Base-by-base conservation (phyloP, 2,329 filamentous ascomycete species). In the Emmonsiellopsis sp. region DNA sequence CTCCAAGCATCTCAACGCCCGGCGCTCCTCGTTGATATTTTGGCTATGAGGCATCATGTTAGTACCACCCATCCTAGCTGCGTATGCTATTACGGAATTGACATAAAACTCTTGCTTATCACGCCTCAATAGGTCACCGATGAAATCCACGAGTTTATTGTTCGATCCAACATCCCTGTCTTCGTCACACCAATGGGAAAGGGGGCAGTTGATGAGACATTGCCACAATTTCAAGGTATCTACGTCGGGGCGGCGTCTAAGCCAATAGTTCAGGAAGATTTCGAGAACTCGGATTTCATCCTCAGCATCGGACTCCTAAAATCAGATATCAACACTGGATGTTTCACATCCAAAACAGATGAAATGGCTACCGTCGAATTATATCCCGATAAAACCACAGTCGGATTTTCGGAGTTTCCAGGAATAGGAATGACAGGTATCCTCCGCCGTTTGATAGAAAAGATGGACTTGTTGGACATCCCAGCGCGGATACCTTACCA, bases 121-220 rank as follows among this genome's bases (percentile, higher is more conserved):
- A 20, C 7, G 1, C 2, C 9, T 15, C 20, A 13, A 65, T 78
- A 84, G 42, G 85, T 86, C 13, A 69, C 91, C 1, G 69, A 81
- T 1, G 88, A 93, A 68, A 83, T 89, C 15, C 82, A 87, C 60
- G 79, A 81, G 7, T 75, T 95, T 13, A 74, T 94, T 50, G 76
- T 84, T 56, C 87, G 85, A 68, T 87, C 87, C 1, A 76, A 81
- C 3, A 74, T 95, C 7, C 89, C 90, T 4, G 85, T 87, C 0
- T 94, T 93, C 62, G 87, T 91, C n/a, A 86, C 89, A 0, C 88
- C 89, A 2, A 94, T 94, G 86, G 89, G 89, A 46, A 95, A 95
- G 73, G 82, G 89, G 15, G 86, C 87, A 16, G 80, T 95, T 46
- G 80, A 93, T 62, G 89, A 95, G 69, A 80, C 79, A 1, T 78